Percentiles rank a stretch among this genome's conserved stretches.
Conservation (phyloP, 495 filamentous ascomycete genomes). For the Cercophora samala region DNA sequence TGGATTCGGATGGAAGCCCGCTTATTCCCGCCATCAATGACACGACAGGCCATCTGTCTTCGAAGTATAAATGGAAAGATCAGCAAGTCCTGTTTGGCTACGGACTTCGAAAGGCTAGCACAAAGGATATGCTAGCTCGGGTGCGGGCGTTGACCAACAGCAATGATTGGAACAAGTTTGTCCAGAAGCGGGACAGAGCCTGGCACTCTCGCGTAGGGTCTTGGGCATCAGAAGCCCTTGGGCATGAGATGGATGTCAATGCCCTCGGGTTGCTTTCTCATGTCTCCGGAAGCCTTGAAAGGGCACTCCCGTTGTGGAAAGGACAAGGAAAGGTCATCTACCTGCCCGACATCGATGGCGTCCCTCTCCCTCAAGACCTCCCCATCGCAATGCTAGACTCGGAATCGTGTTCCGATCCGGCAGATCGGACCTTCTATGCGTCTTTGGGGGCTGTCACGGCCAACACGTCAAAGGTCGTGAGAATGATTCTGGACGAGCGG, state of each 20-base stretch:
- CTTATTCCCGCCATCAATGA: background rate
- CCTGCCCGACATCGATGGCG: background rate
- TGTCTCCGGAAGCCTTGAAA: background rate
- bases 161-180: background rate
- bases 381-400: background rate
- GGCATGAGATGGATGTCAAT: background rate
- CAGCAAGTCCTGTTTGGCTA: background rate
- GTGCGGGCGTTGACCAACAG: background rate
- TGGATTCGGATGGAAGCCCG: background rate
- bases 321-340: background rate
- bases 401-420: background rate
- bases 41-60: background rate
- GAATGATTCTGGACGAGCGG: background rate
- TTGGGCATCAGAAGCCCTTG: background rate
- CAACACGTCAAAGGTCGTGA: background rate
- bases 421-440: background rate
- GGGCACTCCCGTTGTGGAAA: background rate
- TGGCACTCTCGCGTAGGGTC: background rate
- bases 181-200: background rate
- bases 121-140: background rate
- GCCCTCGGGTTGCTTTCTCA: background rate
- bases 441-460: background rate
- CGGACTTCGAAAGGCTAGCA: background rate
- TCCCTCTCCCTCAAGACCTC: background rate
- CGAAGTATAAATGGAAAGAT: background rate